Conservation (phyloP, 352 stramenopile species). For the Globisporangium takayamanum region DNA sequence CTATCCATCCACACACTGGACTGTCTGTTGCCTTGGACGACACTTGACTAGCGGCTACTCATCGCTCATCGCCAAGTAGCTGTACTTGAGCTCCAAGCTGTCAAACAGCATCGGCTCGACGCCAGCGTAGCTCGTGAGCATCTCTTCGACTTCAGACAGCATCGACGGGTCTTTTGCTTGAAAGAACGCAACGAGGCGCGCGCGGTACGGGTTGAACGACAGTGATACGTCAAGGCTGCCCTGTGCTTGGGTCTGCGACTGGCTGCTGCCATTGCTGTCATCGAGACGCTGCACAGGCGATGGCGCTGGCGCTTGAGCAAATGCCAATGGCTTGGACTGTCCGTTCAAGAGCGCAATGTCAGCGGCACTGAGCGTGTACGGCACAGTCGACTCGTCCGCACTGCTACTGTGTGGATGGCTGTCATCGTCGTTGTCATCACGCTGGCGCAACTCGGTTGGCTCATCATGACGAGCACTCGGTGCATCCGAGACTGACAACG, state of each 20-base stretch:
- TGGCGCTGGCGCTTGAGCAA: not conserved
- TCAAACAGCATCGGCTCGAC: conserved; percentile 75
- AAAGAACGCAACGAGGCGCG: conserved; percentile 56
- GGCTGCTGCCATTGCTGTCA: not conserved
- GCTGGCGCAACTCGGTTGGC: not conserved
- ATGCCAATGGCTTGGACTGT: conserved; percentile 8
- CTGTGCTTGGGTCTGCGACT: not conserved
- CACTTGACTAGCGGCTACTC: conserved; percentile 4
- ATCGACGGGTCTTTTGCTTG: conserved; percentile 57
- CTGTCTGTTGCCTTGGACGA: no score
- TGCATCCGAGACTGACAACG: not conserved
- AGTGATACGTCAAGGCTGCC: not conserved
- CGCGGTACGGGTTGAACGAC: conserved; percentile 32
- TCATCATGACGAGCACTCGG: not conserved
- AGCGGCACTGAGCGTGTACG: conserved; percentile 61
- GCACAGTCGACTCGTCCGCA: conserved; percentile 21
- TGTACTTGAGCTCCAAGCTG: conserved; percentile 81
- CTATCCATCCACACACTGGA: no score
- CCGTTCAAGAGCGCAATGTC: conserved; percentile 77
- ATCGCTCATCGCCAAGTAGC: conserved; percentile 53
- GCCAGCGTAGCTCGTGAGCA: conserved; percentile 65
- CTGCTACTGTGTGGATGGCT: not conserved
- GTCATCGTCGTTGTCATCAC: not conserved
- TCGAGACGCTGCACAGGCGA: not conserved
- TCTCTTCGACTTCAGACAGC: conserved; percentile 61